Evolutionary conservation across 257 asterid species (phyloP).

Genomic region (Ophiorrhiza pumila): DNA sequence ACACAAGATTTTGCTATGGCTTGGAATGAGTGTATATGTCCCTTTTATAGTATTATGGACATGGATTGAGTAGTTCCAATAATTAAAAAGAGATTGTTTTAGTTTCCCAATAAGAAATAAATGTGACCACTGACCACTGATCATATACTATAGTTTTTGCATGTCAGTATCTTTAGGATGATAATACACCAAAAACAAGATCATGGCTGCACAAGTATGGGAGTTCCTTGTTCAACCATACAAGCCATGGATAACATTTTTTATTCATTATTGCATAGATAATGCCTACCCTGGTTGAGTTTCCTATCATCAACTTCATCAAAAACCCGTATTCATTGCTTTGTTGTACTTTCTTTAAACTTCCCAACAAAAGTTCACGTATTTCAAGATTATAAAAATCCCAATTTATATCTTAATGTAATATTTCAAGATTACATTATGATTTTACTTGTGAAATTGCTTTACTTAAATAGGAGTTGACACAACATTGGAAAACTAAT

Average conservation of each 20-base stretch:
- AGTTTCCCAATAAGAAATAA: conserved; percentile 43
- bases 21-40: conserved; percentile 6
- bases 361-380: too few relatives aligned
- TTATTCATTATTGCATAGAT: conserved; percentile 14
- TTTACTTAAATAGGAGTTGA: too few relatives aligned
- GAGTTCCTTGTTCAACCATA: background rate
- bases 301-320: background rate
- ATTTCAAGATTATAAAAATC: too few relatives aligned
- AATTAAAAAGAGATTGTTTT: conserved; percentile 21
- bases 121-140: conserved; percentile 3
- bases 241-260: background rate
- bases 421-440: too few relatives aligned
- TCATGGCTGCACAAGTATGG: conserved; percentile 33
- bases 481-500: too few relatives aligned
- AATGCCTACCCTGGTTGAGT: conserved; percentile 27
- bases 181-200: background rate
- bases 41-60: conserved; percentile 25
- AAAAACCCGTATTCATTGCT: conserved; percentile 4
- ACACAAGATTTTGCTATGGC: background rate
- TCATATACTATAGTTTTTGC: conserved; percentile 15
- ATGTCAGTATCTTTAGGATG: background rate
- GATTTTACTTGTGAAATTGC: too few relatives aligned
- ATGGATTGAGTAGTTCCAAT: background rate
- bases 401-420: too few relatives aligned
- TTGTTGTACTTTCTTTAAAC: too few relatives aligned